Conservation (phyloP, 768 basidiomycete species). For the Mycena filopes region DNA sequence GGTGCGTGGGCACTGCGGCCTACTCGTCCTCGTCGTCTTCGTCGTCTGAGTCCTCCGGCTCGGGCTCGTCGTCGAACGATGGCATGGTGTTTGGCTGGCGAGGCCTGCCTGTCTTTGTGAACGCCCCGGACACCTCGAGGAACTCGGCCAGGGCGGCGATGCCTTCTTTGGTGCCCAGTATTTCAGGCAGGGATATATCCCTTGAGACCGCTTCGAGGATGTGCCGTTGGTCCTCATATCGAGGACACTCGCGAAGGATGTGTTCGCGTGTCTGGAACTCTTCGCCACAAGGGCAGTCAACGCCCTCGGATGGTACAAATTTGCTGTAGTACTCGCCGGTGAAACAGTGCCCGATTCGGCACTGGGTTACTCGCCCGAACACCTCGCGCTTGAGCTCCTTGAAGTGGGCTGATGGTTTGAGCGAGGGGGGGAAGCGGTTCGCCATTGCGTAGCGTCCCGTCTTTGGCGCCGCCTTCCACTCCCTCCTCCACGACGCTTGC, state of each 20-base stretch:
- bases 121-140: constrained; percentile 32
- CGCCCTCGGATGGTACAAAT: constrained; percentile 40
- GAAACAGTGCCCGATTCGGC: constrained; percentile 40
- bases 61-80: neutral
- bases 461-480: constrained; percentile 30
- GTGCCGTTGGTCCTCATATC: constrained; percentile 29
- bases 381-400: constrained; percentile 32
- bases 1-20: neutral
- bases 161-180: constrained; percentile 35
- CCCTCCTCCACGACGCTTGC: constrained; percentile 25
- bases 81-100: neutral
- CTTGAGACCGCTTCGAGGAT: constrained; percentile 23
- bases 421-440: constrained; percentile 31
- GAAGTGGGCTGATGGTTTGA: constrained; percentile 27
- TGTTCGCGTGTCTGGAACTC: too few relatives aligned
- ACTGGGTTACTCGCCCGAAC: constrained; percentile 39
- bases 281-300: too few relatives aligned
- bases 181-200: neutral
- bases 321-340: constrained; percentile 40
- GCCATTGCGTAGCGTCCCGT: constrained; percentile 29
- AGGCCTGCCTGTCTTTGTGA: constrained; percentile 26
- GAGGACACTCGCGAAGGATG: too few relatives aligned
- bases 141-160: constrained; percentile 36
- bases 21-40: constrained; percentile 4
- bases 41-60: constrained; percentile 1